These are phyloP conservation scores for Lasiodiplodia gonubiensis DNA, from an alignment of 2,329 filamentous ascomycete species.

Conservation along the genomic window DNA sequence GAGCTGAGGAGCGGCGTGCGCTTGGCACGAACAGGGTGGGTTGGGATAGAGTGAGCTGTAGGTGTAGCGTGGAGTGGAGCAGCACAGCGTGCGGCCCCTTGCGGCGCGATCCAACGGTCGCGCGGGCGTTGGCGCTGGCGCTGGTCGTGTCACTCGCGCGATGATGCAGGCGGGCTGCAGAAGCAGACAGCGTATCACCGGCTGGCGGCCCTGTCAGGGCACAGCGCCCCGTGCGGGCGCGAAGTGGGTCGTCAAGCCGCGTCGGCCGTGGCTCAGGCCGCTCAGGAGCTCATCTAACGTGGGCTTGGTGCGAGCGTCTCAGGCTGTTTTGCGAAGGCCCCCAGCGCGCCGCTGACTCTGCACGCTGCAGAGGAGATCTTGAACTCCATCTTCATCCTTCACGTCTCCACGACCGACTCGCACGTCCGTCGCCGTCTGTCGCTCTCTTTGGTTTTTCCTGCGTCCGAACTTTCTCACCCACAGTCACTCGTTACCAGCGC, in stretches of 20 bases:
- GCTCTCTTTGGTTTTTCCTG: slow-evolving; percentile 21
- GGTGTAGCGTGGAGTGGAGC: slow-evolving; percentile 17
- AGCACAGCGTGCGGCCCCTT: slow-evolving; percentile 14
- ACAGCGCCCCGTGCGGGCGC: slow-evolving; percentile 4
- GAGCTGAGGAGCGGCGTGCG: slow-evolving; percentile 7
- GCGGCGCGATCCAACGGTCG: slow-evolving; percentile 9
- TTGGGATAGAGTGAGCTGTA: slow-evolving; percentile 23
- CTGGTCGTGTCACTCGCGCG: background rate
- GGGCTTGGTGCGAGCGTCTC: slow-evolving; percentile 23
- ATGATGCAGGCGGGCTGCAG: background rate
- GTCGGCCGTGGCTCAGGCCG: slow-evolving; percentile 23
- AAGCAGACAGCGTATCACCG: slow-evolving; percentile 18
- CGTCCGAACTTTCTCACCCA: slow-evolving; percentile 29
- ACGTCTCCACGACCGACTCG: slow-evolving; percentile 22
- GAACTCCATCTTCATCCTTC: slow-evolving; percentile 24
- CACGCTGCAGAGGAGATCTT: slow-evolving; percentile 24
- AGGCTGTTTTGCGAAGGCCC: slow-evolving; percentile 23
- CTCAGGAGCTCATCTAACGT: slow-evolving; percentile 27
- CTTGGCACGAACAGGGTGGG: background rate
- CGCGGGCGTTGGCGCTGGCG: slow-evolving; percentile 8
- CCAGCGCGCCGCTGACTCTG: slow-evolving; percentile 25
- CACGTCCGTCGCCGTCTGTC: slow-evolving; percentile 22
- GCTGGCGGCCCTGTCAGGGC: slow-evolving; percentile 5
- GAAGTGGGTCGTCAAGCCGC: slow-evolving; percentile 17
- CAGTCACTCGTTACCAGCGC: slow-evolving; percentile 47